phyloP scores from a whole-genome alignment of 176 grass and related monocot genomes.

The Rhynchospora pubera region DNA sequence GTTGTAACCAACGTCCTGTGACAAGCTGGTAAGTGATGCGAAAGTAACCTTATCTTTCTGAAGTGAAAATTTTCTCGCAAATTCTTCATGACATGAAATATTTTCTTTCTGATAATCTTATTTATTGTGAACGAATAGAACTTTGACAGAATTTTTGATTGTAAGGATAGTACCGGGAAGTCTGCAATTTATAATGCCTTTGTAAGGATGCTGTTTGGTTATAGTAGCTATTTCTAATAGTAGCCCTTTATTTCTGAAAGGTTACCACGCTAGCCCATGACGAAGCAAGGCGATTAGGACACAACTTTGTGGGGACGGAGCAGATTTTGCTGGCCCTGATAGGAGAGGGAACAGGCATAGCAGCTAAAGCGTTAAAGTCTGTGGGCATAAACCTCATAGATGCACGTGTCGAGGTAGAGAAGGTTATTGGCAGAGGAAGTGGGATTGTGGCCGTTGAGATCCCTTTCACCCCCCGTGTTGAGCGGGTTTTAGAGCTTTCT shows the following conservation, averaged over 20 bases:
- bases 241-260: not conserved
- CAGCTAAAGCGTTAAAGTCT: no score
- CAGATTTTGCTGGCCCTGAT: no score
- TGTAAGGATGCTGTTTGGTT: not conserved
- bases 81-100: not conserved
- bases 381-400: no score
- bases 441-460: conserved; percentile 99
- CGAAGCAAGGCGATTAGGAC: no score
- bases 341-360: no score
- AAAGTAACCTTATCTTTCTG: not conserved
- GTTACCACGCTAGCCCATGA: no score
- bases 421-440: conserved; percentile 83
- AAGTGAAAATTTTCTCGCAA: not conserved
- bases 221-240: not conserved
- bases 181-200: not conserved
- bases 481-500: conserved; percentile 82
- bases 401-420: no score
- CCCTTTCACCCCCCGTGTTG: conserved; percentile 94
- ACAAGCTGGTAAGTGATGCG: not conserved
- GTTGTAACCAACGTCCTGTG: not conserved
- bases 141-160: not conserved
- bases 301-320: no score
- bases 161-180: not conserved
- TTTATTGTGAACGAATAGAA: not conserved
- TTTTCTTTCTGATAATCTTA: not conserved